A percentile compares a stretch with the other conserved stretches of the same genome.
phyloP scores from a whole-genome alignment of 176 grass and related monocot genomes.

The Thalia dealbata region DNA sequence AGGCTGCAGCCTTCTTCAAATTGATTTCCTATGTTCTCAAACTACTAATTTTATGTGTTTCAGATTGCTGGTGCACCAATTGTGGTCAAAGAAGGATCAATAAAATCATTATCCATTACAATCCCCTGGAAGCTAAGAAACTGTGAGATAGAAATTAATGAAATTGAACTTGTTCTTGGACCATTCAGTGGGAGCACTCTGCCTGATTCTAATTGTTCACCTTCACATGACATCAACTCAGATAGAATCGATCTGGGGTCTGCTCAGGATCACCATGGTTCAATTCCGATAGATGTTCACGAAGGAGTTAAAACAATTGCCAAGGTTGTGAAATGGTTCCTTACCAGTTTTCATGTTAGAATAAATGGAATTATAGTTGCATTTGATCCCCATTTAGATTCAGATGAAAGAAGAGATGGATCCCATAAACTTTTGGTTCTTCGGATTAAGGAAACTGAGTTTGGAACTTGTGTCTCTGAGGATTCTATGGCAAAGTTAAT shows the following conservation, averaged over 20 bases:
- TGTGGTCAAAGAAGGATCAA: slow-evolving; percentile 86
- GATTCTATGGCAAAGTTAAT: slow-evolving; percentile 54
- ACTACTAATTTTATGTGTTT: slow-evolving; percentile 20
- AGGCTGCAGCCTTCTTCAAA: not conserved
- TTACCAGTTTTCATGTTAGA: slow-evolving; percentile 84
- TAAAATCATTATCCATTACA: slow-evolving; percentile 81
- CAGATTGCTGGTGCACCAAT: slow-evolving; percentile 58
- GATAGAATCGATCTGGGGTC: slow-evolving; percentile 25
- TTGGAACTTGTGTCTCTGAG: slow-evolving; percentile 57
- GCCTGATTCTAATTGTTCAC: slow-evolving; percentile 37
- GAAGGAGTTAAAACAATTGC: slow-evolving; percentile 95
- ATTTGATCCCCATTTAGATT: slow-evolving; percentile 57
- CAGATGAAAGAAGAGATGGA: slow-evolving; percentile 32
- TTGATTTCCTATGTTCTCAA: slow-evolving; percentile 1
- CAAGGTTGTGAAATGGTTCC: slow-evolving; percentile 71
- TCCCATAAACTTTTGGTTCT: slow-evolving; percentile 60
- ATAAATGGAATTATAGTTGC: slow-evolving; percentile 69
- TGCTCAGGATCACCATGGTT: slow-evolving; percentile 37
- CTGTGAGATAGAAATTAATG: slow-evolving; percentile 76
- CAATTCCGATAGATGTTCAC: slow-evolving; percentile 65
- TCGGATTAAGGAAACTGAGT: slow-evolving; percentile 73
- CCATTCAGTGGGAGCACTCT: slow-evolving; percentile 43
- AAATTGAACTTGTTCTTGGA: slow-evolving; percentile 70
- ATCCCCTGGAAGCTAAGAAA: slow-evolving; percentile 49
- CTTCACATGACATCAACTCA: slow-evolving; percentile 28